Conservation (phyloP, 352 stramenopile species). For the Phytopythium mirpurense region DNA sequence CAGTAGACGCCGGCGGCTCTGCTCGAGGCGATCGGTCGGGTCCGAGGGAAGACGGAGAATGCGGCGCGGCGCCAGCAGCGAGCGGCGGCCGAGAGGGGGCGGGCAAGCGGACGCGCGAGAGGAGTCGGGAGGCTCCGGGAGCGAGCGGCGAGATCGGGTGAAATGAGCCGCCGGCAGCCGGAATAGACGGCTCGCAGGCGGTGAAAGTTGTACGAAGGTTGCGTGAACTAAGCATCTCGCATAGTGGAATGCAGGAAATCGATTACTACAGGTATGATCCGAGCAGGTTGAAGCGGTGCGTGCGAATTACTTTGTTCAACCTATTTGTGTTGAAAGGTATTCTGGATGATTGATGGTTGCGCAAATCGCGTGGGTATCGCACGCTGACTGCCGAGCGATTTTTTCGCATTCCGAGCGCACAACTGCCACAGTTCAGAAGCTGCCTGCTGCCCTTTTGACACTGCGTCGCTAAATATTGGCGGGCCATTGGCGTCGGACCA, state of each 20-base stretch:
- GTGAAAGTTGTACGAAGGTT: constrained; percentile 2
- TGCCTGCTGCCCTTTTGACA: no score
- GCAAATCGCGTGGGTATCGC: no score
- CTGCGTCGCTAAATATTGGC: no score
- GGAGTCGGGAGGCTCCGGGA: neutral
- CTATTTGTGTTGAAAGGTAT: no score
- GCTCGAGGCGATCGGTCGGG: neutral
- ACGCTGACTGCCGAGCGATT: neutral
- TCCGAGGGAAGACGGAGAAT: constrained; percentile 1
- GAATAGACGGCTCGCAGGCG: constrained; percentile 1
- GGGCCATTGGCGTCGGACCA: neutral
- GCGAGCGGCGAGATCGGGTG: no score
- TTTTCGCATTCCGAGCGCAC: no score
- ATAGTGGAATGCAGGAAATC: neutral
- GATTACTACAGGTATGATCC: no score
- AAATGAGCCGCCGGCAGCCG: no score
- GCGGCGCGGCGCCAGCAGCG: neutral
- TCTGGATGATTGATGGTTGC: neutral
- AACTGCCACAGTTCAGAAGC: no score
- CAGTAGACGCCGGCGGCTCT: constrained; percentile 5
- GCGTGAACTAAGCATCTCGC: neutral
- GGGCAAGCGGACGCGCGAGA: no score
- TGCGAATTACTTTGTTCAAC: no score
- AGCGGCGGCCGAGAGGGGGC: neutral
- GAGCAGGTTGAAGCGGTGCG: no score